Evolutionary conservation across 148 eudicot genomes (phyloP), one percentile per base, ranked within the genome.

Genomic region (Camellia lanceoleosa): DNA sequence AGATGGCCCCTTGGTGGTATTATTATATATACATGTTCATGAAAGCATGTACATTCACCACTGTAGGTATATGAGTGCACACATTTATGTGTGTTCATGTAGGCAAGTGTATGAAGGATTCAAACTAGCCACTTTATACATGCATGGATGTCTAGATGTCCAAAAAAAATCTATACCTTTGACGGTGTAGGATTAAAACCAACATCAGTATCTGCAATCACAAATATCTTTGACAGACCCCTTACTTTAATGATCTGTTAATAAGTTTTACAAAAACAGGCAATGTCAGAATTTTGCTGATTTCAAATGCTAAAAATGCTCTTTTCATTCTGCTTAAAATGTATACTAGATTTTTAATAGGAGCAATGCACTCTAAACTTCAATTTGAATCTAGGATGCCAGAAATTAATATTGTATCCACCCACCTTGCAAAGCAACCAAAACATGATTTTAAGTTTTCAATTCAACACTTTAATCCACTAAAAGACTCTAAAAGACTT

Each of bases 121-220:
- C 30, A 11, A 78, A 54, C 30, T 11, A 42, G 63, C 18, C 64
- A 42, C 71, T 62, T 38, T 58, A 64, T 23, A 44, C 69, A 61
- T 1, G 60, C 30, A 43, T 46, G 14, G 0, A 10, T 51, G 60
- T 71, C 68, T 58, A 11, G 13, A 43, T 18, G 12, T 23, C 19
- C 49, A 80, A 66, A 68, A 68, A 68, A 20, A 75, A 23, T 41
- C 64, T 5, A 81, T 84, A 93, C 98, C 98, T 93, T 93, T 1
- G 90, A 88, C 5, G 91, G 88, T 70, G 90, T 90, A 73, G 98
- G 95, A 79, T 83, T 82, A 77, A 93, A 90, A 64, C 96, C 98
- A 83, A 90, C 91, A 89, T 93, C 98, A 52, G 94, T 88, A 51
- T 93, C 98, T 93, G 87, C 90, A 89, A 79, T 62, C 74, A 77